Evolutionary conservation across 192 early-diverging fungal genomes (phyloP).

Genomic region (Coemansia sp.): DNA sequence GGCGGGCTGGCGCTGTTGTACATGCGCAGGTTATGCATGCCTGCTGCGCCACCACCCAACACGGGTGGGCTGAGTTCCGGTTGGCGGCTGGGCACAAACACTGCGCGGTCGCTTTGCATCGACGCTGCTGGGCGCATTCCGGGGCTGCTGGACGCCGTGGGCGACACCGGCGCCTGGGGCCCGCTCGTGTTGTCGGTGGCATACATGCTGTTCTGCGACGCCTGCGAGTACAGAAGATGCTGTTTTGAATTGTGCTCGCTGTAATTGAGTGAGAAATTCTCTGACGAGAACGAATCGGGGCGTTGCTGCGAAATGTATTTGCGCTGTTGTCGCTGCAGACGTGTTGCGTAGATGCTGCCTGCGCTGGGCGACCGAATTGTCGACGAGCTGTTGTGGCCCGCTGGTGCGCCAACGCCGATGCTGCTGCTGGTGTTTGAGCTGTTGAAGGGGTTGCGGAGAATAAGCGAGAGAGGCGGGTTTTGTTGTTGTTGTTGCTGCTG

Average conservation of each 20-base stretch:
- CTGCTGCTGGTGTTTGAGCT: neutral
- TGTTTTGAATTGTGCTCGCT: slow-evolving; percentile 25
- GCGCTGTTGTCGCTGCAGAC: slow-evolving; percentile 21
- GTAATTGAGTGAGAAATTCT: slow-evolving; percentile 28
- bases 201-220: slow-evolving; percentile 25
- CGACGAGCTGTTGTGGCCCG: slow-evolving; percentile 4
- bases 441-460: slow-evolving; percentile 19
- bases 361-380: slow-evolving; percentile 31
- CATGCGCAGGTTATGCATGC: slow-evolving; percentile 2
- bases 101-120: slow-evolving; percentile 24
- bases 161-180: slow-evolving; percentile 1
- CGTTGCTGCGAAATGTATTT: slow-evolving; percentile 2
- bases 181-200: neutral
- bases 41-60: neutral
- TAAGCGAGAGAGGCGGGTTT: slow-evolving; percentile 41
- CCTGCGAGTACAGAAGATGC: slow-evolving; percentile 21
- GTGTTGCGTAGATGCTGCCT: slow-evolving; percentile 22
- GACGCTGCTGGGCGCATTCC: neutral
- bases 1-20: slow-evolving; percentile 31
- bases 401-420: neutral
- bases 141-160: neutral
- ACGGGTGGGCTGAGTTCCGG: slow-evolving; percentile 11
- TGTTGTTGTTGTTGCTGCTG: slow-evolving; percentile 21
- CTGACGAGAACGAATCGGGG: slow-evolving; percentile 32
- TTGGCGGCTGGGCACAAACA: slow-evolving; percentile 28